Evolutionary conservation across 306 rosid species (phyloP), one percentile per base, ranked within the genome.

Genomic region (Fragaria vesca): DNA sequence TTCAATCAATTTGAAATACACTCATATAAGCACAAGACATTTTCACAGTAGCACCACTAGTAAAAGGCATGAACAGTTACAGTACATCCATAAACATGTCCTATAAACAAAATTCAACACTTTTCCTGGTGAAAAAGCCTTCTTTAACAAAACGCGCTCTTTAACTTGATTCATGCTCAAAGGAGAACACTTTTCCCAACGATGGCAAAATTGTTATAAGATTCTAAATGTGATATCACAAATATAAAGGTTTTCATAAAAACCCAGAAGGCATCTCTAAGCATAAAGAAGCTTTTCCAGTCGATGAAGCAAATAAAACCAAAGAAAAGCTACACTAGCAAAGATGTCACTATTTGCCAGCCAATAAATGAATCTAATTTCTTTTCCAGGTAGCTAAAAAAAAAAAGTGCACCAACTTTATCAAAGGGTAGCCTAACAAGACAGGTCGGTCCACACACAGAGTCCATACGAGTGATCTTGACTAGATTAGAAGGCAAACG

Each of bases 1-100:
- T 57, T 86, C 73, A 90, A 83, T 72, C 32, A 70, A 80, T 72
- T 71, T 68, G 77, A 79, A 68, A 73, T 48, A 73, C 80, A 78
- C 60, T 55, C 18, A 81, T 81, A 80, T 75, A 84, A 81, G 85
- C 74, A 81, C 79, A 72, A 81, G 78, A 83, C 3, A 4, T 12
- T 63, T 42, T 20, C 72, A 76, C 71, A 30, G 4, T 20, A 34
- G 7, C 32, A 65, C 62, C 8, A 10, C 24, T 32, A 30, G 6
- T 18, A 75, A 63, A 75, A 46, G 30, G 24, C 71, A 17, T 11
- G 71, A 30, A 47, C 6, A 30, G 12, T 20, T 26, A 18, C 42
- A 6, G 26, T 7, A n/a, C 50, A 13, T 17, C 46, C 69, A 43
- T 15, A 26, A 1, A 1, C 18, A 66, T 4, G 8, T 42, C 50